Evolutionary conservation across 73 alveolate species (phyloP), one percentile per base, ranked within the genome.

Genomic region (Tetrahymena thermophila): DNA sequence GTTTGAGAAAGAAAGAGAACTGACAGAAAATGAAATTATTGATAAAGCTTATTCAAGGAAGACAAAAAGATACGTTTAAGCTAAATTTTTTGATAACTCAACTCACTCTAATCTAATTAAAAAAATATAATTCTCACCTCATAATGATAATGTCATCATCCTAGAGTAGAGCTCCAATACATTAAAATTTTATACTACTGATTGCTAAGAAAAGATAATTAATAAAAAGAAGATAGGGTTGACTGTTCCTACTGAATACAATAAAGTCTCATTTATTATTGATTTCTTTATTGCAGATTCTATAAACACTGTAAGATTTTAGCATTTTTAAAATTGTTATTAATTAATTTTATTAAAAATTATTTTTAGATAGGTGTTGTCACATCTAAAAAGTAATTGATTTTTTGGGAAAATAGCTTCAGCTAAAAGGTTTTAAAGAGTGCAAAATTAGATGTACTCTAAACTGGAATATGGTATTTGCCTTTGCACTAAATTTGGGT

Each of bases 401-500:
- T 94, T 55, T 96, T 96, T 96, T 98, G 98, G 99, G 99, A 93
- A 94, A 97, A 85, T 40, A 96, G 94, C 94, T 96, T 93, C 83
- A 97, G 94, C 35, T 97, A 85, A 94, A 98, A 97, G 94, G 95
- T 96, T 44, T 96, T 93, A 96, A 98, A 96, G 85, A 56, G 85
- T 14, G 85, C 97, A 95, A 96, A 98, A 93, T 95, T 96, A 93
- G 98, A 96, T 35, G 98, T 85, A 95, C 97, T 94, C 37, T 96
- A 98, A 94, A 96, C 97, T 93, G 97, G 98, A 50, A 96, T 98
- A 25, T 98, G 99, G 99, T 98, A 98, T 95, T 97, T 98, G 35
- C 99, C 98, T 57, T 96, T 96, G 38, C 99, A 98, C 94, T 97
- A 98, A 96, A 97, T 98, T 35, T 98, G 99, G 99, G 98, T 98